Percentiles rank a stretch among this genome's conserved stretches.
Evolutionary conservation across 371 early-diverging fungal species (phyloP).

Genomic region (Mucor indicus): DNA sequence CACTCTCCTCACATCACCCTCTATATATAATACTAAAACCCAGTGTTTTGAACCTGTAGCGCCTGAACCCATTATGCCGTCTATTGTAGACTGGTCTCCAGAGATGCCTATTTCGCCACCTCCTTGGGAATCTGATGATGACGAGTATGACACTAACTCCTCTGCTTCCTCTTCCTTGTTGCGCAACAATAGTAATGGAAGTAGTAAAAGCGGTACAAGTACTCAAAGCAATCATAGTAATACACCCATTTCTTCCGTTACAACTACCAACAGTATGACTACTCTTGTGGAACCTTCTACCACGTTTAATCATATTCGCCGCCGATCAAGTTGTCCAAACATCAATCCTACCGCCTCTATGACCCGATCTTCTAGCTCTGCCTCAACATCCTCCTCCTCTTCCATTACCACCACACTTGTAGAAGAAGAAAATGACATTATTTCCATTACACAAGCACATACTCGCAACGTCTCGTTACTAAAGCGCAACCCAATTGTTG

Average conservation of each 20-base stretch:
- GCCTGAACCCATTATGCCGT: conserved; percentile 8
- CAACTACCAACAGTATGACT: too few relatives aligned
- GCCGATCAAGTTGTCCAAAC: conserved; percentile 10
- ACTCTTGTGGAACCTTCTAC: too few relatives aligned
- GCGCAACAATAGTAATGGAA: too few relatives aligned
- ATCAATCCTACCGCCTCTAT: background rate
- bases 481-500: too few relatives aligned
- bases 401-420: background rate
- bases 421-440: conserved; percentile 4
- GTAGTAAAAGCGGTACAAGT: too few relatives aligned
- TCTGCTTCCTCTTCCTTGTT: too few relatives aligned
- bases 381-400: background rate
- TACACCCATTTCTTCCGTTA: too few relatives aligned
- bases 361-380: background rate
- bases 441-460: conserved; percentile 1
- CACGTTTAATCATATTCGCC: background rate
- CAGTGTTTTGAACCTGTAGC: too few relatives aligned
- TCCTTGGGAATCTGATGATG: conserved; percentile 2
- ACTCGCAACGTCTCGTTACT: background rate
- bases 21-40: too few relatives aligned
- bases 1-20: too few relatives aligned
- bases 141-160: background rate
- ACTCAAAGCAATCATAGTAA: too few relatives aligned
- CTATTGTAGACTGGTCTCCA: conserved; percentile 4
- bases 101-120: conserved; percentile 3